Evolutionary conservation across 2,329 filamentous ascomycete genomes (phyloP).

Genomic region (Aspergillus fumigatiaffinis): DNA sequence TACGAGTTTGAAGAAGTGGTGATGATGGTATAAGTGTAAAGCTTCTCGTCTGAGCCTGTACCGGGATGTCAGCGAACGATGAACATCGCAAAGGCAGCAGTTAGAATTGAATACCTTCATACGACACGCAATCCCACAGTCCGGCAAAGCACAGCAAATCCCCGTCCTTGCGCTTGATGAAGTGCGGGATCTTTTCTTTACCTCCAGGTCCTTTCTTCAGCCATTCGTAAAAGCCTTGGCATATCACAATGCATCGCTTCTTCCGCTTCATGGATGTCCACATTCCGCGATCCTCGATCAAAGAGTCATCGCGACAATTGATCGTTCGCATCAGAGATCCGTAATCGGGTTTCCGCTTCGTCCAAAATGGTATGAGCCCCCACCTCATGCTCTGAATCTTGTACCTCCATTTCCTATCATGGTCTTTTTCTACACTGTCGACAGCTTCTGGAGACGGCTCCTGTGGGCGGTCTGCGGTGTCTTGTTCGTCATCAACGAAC

Average conservation of each 20-base stretch:
- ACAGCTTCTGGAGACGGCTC: neutral
- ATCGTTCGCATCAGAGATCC: conserved; percentile 79
- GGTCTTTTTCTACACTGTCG: neutral
- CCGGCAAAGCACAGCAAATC: conserved; percentile 85
- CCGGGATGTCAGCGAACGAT: neutral
- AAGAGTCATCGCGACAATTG: conserved; percentile 88
- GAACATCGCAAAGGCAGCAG: neutral
- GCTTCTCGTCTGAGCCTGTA: conserved; percentile 59
- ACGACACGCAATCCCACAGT: conserved; percentile 83
- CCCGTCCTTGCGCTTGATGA: conserved; percentile 74
- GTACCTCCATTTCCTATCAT: conserved; percentile 45
- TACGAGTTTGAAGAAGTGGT: conserved; percentile 83
- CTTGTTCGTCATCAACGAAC: conserved; percentile 13
- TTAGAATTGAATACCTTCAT: conserved; percentile 55
- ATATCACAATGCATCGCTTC: conserved; percentile 83
- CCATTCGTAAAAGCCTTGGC: conserved; percentile 97
- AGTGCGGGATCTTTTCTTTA: conserved; percentile 82
- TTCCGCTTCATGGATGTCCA: conserved; percentile 88
- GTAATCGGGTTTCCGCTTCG: conserved; percentile 76
- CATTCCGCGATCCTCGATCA: conserved; percentile 72
- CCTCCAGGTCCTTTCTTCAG: conserved; percentile 67
- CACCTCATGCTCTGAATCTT: conserved; percentile 93
- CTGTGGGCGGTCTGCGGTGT: conserved; percentile 37
- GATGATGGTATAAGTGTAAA: conserved; percentile 90
- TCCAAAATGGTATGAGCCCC: conserved; percentile 93